Base-by-base conservation (phyloP, 164 flowering plant genomes). In the Annona squamosa region DNA sequence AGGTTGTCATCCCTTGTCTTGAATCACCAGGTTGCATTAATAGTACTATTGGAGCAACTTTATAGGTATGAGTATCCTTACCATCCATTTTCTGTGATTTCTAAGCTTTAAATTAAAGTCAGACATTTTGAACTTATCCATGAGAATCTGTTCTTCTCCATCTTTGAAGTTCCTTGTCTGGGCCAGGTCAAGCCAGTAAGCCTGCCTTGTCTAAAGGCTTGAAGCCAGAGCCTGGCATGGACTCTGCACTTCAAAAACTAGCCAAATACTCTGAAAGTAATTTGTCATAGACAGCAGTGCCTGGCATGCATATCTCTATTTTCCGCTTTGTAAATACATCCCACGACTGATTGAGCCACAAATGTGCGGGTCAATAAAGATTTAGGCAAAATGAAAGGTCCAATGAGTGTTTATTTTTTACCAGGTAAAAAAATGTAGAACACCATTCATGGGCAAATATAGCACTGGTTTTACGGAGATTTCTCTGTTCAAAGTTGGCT, bases 1-100 rank as follows among this genome's bases (percentile, higher is more conserved):
- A 89, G 79, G 82, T 73, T 93, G 76, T 93, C 98, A 43, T 84
- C 95, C 10, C 77, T 93, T 89, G 90, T 91, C 46, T 79, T 93
- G 59, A 93, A 93, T 82, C 97, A 93, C 79, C 91, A 93, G 72
- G 82, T 93, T 79, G 97, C 96, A 56, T 68, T 93, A 44, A 69
- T 91, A 70, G 91, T 93, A 69, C 88, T 93, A 5, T 74, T 87
- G 71, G 98, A 93, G 80, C 98, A 90, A 74, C 91, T 93, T 73
- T 90, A 93, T 72, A 86, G 98, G 96, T 90, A 69, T 72, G 48
- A 16, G 17, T 46, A 37, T 47, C 47, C 46, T 17, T 18, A 26
- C 65, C 16, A 17, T 18, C 19, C 10, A 3, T 66, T 5, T 67
- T 67, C 47, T 44, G 26, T 4, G 10, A 68, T 17, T 65, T 12